These are phyloP conservation scores for Malassezia nana DNA, from an alignment of 1,284 basidiomycete genomes.

Conservation along the genomic window DNA sequence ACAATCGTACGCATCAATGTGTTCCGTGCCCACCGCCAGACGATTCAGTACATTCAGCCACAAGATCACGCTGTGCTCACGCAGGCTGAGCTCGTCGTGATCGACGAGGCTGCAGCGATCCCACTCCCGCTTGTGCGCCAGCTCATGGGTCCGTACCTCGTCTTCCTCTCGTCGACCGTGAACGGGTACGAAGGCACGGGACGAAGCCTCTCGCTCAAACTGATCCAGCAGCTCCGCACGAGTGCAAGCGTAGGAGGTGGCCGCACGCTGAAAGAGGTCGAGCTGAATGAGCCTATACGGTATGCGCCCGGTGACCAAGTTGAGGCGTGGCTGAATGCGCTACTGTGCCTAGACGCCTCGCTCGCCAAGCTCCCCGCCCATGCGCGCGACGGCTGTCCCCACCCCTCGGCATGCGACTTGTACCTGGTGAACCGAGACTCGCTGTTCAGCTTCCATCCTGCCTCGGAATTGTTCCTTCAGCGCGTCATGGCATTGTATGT, in stretches of 20 bases:
- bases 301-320: slow-evolving; percentile 78
- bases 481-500: slow-evolving; percentile 98
- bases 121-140: slow-evolving; percentile 88
- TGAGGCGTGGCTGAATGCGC: slow-evolving; percentile 84
- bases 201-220: slow-evolving; percentile 89
- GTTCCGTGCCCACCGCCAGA: slow-evolving; percentile 56
- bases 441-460: slow-evolving; percentile 91
- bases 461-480: slow-evolving; percentile 90
- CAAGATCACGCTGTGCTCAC: slow-evolving; percentile 93
- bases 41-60: slow-evolving; percentile 72
- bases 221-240: slow-evolving; percentile 88
- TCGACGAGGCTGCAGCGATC: slow-evolving; percentile 97
- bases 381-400: slow-evolving; percentile 54
- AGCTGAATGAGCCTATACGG: slow-evolving; percentile 87
- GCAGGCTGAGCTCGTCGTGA: slow-evolving; percentile 93
- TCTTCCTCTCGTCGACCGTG: slow-evolving; percentile 96
- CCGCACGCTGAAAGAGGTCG: slow-evolving; percentile 80
- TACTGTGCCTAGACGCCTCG: slow-evolving; percentile 71
- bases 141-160: slow-evolving; percentile 91
- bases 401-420: slow-evolving; percentile 84
- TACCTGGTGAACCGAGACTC: slow-evolving; percentile 95
- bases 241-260: slow-evolving; percentile 52
- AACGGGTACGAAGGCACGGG: slow-evolving; percentile 99
- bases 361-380: slow-evolving; percentile 20
- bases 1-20: slow-evolving; percentile 93